Base-by-base conservation (phyloP, 768 basidiomycete genomes). In the Lentinula lateritia region DNA sequence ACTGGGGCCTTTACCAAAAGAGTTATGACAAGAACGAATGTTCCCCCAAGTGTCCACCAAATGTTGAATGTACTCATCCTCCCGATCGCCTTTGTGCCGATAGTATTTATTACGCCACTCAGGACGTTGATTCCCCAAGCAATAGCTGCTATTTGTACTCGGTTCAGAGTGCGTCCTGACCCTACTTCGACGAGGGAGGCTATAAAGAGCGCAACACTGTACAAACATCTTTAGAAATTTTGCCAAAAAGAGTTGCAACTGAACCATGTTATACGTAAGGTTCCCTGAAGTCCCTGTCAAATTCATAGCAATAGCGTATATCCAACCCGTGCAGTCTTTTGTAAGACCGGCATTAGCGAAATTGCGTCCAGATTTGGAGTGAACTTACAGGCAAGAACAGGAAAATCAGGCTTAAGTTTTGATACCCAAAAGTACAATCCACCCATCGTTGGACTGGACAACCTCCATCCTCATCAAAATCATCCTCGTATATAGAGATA, bases 41-140 rank as follows among this genome's bases (percentile, higher is more conserved):
- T 85, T 13, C 83, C 84, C 32, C 82, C 82, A 1, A 85, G 71
- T 12, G 83, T 86, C 84, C 83, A 85, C 83, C 83, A 85, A 32
- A 85, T 72, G 62, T 80, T 82, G 69, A 84, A 79, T 15, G 76
- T 70, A 62, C 83, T 83, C 80, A 84, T 80, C 3, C 76, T 73
- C 1, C 82, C 83, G 35, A 85, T 81, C 4, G 80, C 83, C 63
- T 80, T 82, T 23, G 84, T 84, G 1, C 84, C 84, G 18, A 81
- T 65, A 1, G 80, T 84, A 66, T 85, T 85, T 61, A 85, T 70
- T 52, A 83, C 69, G 0, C 84, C 84, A 13, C 80, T 83, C 6
- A 73, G 67, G 20, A 86, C 78, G 65, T 85, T 84, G 46, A 85
- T 76, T 6, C 75, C 82, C 84, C 84, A 85, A 12, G 83, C 83